Base-by-base conservation (phyloP, 352 stramenopile species). In the Phytophthora fragariae region DNA sequence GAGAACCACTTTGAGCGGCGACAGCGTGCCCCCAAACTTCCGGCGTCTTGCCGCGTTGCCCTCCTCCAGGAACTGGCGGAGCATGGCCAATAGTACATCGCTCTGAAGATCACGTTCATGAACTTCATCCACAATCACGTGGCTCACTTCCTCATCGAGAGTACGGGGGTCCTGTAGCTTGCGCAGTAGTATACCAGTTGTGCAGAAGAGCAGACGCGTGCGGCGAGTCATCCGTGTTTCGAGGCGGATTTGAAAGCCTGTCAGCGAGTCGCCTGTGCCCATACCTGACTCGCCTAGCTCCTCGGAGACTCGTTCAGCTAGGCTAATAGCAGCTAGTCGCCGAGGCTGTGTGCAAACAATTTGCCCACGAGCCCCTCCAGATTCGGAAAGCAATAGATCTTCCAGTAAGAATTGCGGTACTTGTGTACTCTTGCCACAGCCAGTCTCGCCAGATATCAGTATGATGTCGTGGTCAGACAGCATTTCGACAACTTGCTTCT, bases 101-200 rank as follows among this genome's bases (percentile, higher is more conserved):
- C 86, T 98, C 65, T 98, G 93, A 15, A 98, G 78, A 69, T 98
- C 92, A 17, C 98, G 87, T 80, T 99, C 98, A 74, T 99, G 97
- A 31, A 99, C 97, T 77, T 99, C 97, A 76, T 99, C 98, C 15
- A 99, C 92, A 56, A 99, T 96, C 58, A 99, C 91, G 77, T 99
- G 97, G 27, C 95, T 98, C 46, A 99, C 82, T 55, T 92, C 89
- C 33, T 95, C 74, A 2, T 67, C 72, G 3, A 98, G 77, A 5
- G 86, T 92, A 5, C 70, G 79, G 12, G 95, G 88, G 2, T 91
- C 83, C 56, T 98, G 96, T 5, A 99, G 80, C 59, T 92, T 91
- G 12, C 96, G 92, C 9, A 99, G 78, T 37, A 99, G 73, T 21
- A 99, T 95, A 37, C 97, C 97, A 21, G 96, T 99, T 27, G 97